Percentiles rank a stretch among this genome's conserved stretches.
Evolutionary conservation across 1,284 basidiomycete genomes (phyloP).

Genomic region (Puccinia novopanici): DNA sequence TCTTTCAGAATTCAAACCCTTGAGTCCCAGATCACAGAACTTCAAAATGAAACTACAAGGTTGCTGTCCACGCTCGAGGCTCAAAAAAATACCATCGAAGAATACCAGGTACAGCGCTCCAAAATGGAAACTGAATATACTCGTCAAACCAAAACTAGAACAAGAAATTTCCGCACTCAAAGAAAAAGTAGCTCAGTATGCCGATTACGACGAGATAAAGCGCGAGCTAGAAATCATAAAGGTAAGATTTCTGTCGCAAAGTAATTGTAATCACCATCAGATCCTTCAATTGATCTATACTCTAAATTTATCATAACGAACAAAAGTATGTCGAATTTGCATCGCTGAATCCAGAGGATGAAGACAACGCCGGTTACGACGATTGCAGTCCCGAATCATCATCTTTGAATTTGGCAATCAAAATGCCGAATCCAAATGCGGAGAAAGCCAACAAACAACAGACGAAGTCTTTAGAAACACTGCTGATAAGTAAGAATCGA

Average conservation of each 20-base stretch:
- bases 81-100: slow-evolving; percentile 67
- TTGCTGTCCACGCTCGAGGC: slow-evolving; percentile 70
- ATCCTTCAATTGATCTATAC: background rate
- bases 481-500: slow-evolving; percentile 90
- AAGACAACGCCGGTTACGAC: slow-evolving; percentile 62
- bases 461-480: slow-evolving; percentile 80
- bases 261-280: background rate
- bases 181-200: slow-evolving; percentile 70
- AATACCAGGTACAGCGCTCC: slow-evolving; percentile 63
- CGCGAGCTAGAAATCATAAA: slow-evolving; percentile 96
- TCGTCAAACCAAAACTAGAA: slow-evolving; percentile 62
- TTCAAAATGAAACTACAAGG: slow-evolving; percentile 73
- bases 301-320: background rate
- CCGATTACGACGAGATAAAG: slow-evolving; percentile 92
- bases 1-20: slow-evolving; percentile 68
- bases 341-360: slow-evolving; percentile 65
- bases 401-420: slow-evolving; percentile 49
- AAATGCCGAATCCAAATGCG: slow-evolving; percentile 79
- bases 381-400: slow-evolving; percentile 64
- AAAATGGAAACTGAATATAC: slow-evolving; percentile 68
- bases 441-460: slow-evolving; percentile 73
- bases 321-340: slow-evolving; percentile 52
- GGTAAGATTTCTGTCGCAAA: slow-evolving; percentile 63
- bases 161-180: slow-evolving; percentile 71
- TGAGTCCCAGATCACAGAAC: slow-evolving; percentile 71